A percentile compares a stretch with the other conserved stretches of the same genome.
Evolutionary conservation across 2,329 filamentous ascomycete genomes (phyloP).

Genomic region (Pestalotiopsis sp.): DNA sequence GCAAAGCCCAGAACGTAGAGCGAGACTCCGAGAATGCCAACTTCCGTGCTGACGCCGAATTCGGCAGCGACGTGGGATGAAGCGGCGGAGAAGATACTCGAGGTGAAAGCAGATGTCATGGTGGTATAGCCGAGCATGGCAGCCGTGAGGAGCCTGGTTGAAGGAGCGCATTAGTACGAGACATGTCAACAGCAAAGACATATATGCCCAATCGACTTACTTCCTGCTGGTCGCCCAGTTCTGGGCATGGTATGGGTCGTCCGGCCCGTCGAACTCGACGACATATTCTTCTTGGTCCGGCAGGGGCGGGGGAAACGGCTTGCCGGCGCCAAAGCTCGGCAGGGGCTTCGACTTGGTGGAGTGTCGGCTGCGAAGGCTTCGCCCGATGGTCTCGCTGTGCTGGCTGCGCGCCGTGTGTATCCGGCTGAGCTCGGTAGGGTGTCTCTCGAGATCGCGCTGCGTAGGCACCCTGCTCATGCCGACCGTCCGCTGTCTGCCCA

Average conservation of each 20-base stretch:
- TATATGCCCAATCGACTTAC: constrained; percentile 41
- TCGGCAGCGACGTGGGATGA: constrained; percentile 57
- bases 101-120: constrained; percentile 70
- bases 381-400: constrained; percentile 73
- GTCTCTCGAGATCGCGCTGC: constrained; percentile 67
- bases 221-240: constrained; percentile 86
- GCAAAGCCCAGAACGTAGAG: constrained; percentile 75
- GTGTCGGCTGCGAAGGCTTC: constrained; percentile 48
- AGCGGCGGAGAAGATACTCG: constrained; percentile 74
- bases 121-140: constrained; percentile 75
- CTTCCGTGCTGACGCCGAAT: constrained; percentile 64
- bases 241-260: constrained; percentile 83
- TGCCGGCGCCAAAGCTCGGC: constrained; percentile 73
- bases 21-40: constrained; percentile 67
- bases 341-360: constrained; percentile 55
- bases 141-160: constrained; percentile 58
- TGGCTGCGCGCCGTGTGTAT: constrained; percentile 74
- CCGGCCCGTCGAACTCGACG: constrained; percentile 81
- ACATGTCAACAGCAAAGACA: background rate
- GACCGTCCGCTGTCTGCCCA: constrained; percentile 38
- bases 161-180: background rate
- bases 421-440: constrained; percentile 69
- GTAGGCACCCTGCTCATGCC: constrained; percentile 66
- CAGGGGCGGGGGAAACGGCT: constrained; percentile 70
- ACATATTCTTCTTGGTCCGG: constrained; percentile 77